Base-by-base conservation (phyloP, 495 filamentous ascomycete genomes). In the Acidomyces sp. region DNA sequence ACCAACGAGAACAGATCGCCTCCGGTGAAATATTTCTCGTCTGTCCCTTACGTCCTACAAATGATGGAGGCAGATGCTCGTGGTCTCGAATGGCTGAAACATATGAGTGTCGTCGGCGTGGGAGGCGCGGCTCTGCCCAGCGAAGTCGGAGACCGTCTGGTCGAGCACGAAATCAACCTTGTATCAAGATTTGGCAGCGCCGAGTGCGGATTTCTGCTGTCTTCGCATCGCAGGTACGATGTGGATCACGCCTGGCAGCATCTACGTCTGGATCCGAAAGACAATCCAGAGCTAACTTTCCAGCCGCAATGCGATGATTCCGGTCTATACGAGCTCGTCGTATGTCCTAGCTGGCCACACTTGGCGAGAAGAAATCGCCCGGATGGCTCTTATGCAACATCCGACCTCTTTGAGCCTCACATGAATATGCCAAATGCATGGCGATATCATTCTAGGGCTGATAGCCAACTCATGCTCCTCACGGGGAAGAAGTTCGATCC, bases 401-500 rank as follows among this genome's bases (percentile, higher is more conserved):
- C 62, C 13, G 75, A 70, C 54, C 64, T 77, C 32, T 78, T 77
- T 52, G 61, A 52, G 45, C 62, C 59, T 37, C 78, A 77, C 51
- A 65, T 65, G 4, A 59, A 42, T 0, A 71, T 69, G 10, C 40
- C 45, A 3, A 62, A 69, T 34, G 69, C 70, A 10, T 81, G 74
- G 62, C 66, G 65, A 40, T 79, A 80, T 51, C 64, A 74, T 36
- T 68, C 64, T 18, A 61, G 76, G 29, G 61, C 70, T 1, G 77
- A 80, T 41, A 67, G 74, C 16, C 70, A 75, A 19, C 61, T 80
- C 28, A 74, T 69, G 0, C 59, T 82, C 3, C 58, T 72, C 12
- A 82, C 77, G 11, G 77, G 77, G 0, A 77, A 79, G 57, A 81
- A 82, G 41, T 78, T 80, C 23, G 75, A 77, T 44, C 76, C 77